Conservation (phyloP, 139 green algal genomes). For the Chlorella sp. region DNA sequence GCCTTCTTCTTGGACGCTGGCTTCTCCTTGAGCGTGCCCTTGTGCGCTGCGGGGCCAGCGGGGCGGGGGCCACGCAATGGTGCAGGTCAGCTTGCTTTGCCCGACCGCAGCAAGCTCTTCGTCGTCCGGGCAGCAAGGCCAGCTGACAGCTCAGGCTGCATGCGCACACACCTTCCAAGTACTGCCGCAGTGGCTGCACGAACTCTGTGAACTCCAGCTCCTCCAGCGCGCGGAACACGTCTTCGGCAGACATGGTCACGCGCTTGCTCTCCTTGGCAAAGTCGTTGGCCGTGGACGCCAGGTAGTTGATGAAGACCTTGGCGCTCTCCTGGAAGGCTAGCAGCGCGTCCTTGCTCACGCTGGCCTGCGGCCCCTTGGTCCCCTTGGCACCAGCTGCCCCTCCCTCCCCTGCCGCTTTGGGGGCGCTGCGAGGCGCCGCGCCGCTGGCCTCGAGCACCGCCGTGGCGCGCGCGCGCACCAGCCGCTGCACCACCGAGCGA, state of each 20-base stretch:
- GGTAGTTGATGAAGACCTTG: constrained; percentile 86
- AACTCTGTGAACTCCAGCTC: constrained; percentile 83
- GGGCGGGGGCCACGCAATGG: too few relatives aligned
- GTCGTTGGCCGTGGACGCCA: constrained; percentile 82
- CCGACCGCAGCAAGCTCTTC: too few relatives aligned
- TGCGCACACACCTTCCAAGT: constrained; percentile 51
- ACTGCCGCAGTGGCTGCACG: constrained; percentile 46
- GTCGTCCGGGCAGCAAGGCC: neutral
- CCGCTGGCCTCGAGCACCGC: too few relatives aligned
- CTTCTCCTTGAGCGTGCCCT: neutral
- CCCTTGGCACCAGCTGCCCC: too few relatives aligned
- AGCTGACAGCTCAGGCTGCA: neutral
- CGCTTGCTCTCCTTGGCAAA: constrained; percentile 73
- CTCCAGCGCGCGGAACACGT: constrained; percentile 69
- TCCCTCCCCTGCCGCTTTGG: too few relatives aligned
- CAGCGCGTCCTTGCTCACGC: constrained; percentile 76
- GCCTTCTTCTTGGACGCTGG: neutral
- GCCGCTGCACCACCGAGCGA: too few relatives aligned
- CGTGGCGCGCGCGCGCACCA: too few relatives aligned
- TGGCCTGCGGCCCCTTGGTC: too few relatives aligned
- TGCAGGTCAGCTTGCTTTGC: too few relatives aligned
- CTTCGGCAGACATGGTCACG: constrained; percentile 70
- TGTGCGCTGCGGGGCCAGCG: neutral
- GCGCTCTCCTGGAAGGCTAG: constrained; percentile 68
- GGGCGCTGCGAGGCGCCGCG: too few relatives aligned